Evolutionary conservation across 2,329 filamentous ascomycete genomes (phyloP), one percentile per base, ranked within the genome.

Genomic region (Dactylellina parvicollis): DNA sequence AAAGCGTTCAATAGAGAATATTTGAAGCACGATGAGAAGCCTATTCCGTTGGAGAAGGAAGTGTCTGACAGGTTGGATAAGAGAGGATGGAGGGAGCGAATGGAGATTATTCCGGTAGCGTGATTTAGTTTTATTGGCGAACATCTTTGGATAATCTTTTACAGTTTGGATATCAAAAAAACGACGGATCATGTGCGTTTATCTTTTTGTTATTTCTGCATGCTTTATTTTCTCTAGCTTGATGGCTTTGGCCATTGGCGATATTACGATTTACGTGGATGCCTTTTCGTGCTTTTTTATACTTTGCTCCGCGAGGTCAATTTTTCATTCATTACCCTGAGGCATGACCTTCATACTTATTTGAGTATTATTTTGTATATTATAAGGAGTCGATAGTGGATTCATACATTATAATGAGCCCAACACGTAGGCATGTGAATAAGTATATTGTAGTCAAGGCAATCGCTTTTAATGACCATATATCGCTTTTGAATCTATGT

Each of bases 1-100:
- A 98, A 97, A 80, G 95, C 95, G 1, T 99, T 99, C 80, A 98
- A 98, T 77, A 92, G 97, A 80, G 98, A 94, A 92, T 83, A 94
- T 54, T 83, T 84, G 50, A 86, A 85, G 16, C 81, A 83, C 14
- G 80, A 85, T 59, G 85, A 86, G 0, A 81, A 81, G 26, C 87
- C 87, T 5, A 75, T 76, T 28, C 69, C 69, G 5, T 38, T 74
- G 36, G 73, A 75, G 61, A 56, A 69, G 28, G 67, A 66, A 28
- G 61, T 60, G 38, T 38, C 44, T 9, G 69, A 59, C 20, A 52
- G 50, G 30, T 18, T 34, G 26, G 64, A 57, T 14, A 67, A 67
- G 42, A 57, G 62, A 16, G 44, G 42, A 8, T 67, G 62, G 62
- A 67, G 52, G 52, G 62, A 67, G 9, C 34, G 36, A 7, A 46